Evolutionary conservation across 129 eudicot genomes (phyloP).

Genomic region (Flaveria sonorensis): DNA sequence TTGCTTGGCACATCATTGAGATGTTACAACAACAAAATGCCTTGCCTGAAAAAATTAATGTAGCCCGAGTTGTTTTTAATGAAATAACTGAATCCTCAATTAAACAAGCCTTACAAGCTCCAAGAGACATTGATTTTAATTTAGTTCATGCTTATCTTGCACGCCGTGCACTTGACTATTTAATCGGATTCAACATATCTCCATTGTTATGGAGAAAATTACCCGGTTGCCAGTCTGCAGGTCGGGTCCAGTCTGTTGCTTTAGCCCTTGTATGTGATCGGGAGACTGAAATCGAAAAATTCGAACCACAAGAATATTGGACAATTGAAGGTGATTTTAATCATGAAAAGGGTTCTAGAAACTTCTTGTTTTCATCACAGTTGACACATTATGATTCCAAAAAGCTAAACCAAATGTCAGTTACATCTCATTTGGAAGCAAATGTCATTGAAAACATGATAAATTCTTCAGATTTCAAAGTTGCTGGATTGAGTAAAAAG

Average conservation of each 20-base stretch:
- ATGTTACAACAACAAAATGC: conserved; percentile 90
- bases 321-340: conserved; percentile 55
- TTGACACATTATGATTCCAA: conserved; percentile 66
- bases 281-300: conserved; percentile 76
- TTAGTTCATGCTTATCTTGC: conserved; percentile 94
- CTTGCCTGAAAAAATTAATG: conserved; percentile 53
- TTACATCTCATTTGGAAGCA: conserved; percentile 58
- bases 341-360: conserved; percentile 26
- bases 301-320: conserved; percentile 88
- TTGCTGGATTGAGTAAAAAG: conserved; percentile 52
- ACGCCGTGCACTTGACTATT: conserved; percentile 89
- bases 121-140: conserved; percentile 73
- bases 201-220: conserved; percentile 90
- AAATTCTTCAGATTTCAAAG: conserved; percentile 51
- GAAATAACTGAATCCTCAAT: conserved; percentile 91
- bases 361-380: conserved; percentile 39
- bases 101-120: conserved; percentile 72
- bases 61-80: conserved; percentile 79
- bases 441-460: conserved; percentile 45
- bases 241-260: conserved; percentile 97
- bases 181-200: conserved; percentile 92
- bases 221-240: conserved; percentile 97
- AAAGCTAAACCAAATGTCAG: conserved; percentile 59
- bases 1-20: conserved; percentile 98
- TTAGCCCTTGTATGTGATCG: conserved; percentile 81